Conservation (phyloP, 1,284 basidiomycete genomes). For the Schizopora paradoxa region DNA sequence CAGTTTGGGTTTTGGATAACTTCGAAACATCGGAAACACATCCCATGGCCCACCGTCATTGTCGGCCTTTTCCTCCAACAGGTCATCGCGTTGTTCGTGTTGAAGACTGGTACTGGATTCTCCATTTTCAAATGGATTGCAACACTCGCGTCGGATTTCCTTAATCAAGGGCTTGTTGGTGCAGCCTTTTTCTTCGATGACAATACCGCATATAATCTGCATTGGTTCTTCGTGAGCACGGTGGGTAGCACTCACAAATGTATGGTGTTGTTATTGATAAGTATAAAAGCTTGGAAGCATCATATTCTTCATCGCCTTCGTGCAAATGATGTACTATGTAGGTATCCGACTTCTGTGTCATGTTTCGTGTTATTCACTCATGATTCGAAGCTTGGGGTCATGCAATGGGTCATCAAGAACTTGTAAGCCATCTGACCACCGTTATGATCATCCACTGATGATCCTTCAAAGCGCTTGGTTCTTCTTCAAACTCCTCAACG, state of each 20-base stretch:
- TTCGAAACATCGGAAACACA: conserved; percentile 52
- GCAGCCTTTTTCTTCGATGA: conserved; percentile 76
- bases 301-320: conserved; percentile 84
- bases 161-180: conserved; percentile 57
- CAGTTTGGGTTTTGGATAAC: conserved; percentile 65
- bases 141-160: conserved; percentile 66
- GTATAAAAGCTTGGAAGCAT: conserved; percentile 57
- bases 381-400: conserved; percentile 56
- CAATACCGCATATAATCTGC: conserved; percentile 50
- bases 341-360: conserved; percentile 16
- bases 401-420: conserved; percentile 84
- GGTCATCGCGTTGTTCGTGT: conserved; percentile 78
- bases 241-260: conserved; percentile 32
- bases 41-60: conserved; percentile 80
- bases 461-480: conserved; percentile 66
- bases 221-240: conserved; percentile 80
- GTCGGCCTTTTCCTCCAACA: conserved; percentile 84
- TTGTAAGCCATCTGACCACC: conserved; percentile 44
- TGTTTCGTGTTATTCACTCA: background rate
- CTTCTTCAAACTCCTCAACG: conserved; percentile 85
- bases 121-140: conserved; percentile 80
- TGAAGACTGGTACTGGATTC: conserved; percentile 77
- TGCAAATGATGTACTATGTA: conserved; percentile 81
- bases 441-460: conserved; percentile 10
- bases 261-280: conserved; percentile 10